phyloP scores from a whole-genome alignment of 106 monocot genomes.

The Apostasia ramifera region DNA sequence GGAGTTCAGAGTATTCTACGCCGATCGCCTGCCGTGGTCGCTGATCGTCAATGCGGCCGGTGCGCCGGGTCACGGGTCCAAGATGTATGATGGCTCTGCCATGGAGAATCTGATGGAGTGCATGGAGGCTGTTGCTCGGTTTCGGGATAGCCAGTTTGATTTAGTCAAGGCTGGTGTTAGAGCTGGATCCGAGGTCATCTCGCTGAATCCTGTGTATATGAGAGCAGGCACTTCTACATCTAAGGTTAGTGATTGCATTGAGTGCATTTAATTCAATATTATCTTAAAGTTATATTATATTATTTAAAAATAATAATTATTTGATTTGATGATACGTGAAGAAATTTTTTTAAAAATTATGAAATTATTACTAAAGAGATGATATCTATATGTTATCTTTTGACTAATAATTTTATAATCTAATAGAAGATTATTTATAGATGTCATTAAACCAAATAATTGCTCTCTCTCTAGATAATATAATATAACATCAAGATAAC shows the following conservation, averaged over 20 bases:
- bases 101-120: constrained; percentile 83
- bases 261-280: too few species aligned
- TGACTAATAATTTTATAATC: too few species aligned
- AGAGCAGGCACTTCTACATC: constrained; percentile 66
- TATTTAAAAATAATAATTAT: neutral
- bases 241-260: constrained; percentile 30
- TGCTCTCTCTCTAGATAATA: too few species aligned
- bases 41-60: constrained; percentile 67
- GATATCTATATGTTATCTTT: too few species aligned
- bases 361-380: too few species aligned
- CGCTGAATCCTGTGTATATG: constrained; percentile 68
- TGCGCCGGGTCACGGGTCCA: constrained; percentile 68
- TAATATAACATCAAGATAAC: too few species aligned
- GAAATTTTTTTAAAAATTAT: too few species aligned
- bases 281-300: too few species aligned
- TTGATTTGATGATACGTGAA: too few species aligned
- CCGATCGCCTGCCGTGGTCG: constrained; percentile 63
- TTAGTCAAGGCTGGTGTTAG: constrained; percentile 58
- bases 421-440: too few species aligned
- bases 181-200: constrained; percentile 67
- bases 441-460: too few species aligned
- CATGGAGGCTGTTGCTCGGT: constrained; percentile 44
- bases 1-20: constrained; percentile 87
- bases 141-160: constrained; percentile 72
- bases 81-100: constrained; percentile 61